A percentile compares a stretch with the other conserved stretches of the same genome.
These are phyloP conservation scores for Daedalea quercina DNA, from an alignment of 768 basidiomycete species.

Conservation along the genomic window DNA sequence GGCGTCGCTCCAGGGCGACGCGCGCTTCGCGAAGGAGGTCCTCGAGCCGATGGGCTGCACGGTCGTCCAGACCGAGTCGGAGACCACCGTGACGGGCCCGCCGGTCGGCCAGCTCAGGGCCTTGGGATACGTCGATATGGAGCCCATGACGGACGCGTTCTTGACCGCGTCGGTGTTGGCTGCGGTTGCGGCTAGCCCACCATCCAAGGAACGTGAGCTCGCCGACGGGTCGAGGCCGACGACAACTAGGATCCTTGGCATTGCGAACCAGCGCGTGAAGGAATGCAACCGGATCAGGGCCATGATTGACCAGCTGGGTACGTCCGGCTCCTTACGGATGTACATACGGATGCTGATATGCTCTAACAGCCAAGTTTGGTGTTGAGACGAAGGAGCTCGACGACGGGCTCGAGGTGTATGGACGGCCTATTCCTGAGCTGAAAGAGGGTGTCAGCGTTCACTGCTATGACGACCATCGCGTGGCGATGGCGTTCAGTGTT, in stretches of 20 bases:
- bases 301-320: conserved; percentile 94
- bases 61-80: conserved; percentile 80
- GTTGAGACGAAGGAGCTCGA: conserved; percentile 88
- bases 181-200: conserved; percentile 56
- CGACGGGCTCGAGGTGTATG: conserved; percentile 88
- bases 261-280: conserved; percentile 97
- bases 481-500: conserved; percentile 97
- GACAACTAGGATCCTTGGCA: conserved; percentile 83
- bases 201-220: conserved; percentile 43
- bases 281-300: conserved; percentile 96
- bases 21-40: conserved; percentile 88
- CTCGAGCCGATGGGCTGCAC: conserved; percentile 92
- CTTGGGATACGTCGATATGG: conserved; percentile 90
- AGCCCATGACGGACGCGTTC: conserved; percentile 99
- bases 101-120: conserved; percentile 75
- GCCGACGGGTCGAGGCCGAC: conserved; percentile 25
- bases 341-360: background rate
- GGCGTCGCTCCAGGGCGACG: conserved; percentile 92
- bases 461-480: conserved; percentile 98
- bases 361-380: conserved; percentile 78
- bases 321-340: background rate
- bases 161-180: conserved; percentile 91
- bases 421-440: conserved; percentile 58
- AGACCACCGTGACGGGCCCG: conserved; percentile 91
- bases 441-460: conserved; percentile 73